Evolutionary conservation across 2,329 filamentous ascomycete genomes (phyloP), one percentile per base, ranked within the genome.

Genomic region (Aspergillus alliaceus): DNA sequence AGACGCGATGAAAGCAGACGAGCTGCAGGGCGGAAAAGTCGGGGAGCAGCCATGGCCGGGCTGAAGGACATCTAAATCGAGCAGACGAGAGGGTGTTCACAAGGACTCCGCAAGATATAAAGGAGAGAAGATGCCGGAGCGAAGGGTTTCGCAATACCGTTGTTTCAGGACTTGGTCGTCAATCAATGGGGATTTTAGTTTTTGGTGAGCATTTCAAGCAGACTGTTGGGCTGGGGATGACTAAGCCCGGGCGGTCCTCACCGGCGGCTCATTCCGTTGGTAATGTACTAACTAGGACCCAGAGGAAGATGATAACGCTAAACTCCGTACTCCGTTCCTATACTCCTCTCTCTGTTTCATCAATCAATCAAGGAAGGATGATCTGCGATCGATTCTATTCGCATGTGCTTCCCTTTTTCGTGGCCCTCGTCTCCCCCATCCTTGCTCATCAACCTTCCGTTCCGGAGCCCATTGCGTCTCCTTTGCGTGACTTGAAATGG

Each of bases 401-500:
- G 14, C 9, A 60, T 59, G 47, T 62, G 59, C 56, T 64, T 54
- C 55, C 63, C 54, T 22, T 39, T 31, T 11, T 57, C 61, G 59
- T 61, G 69, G 42, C 59, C 59, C 25, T 31, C 4, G 20, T 34
- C 40, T 54, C 58, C 59, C 55, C 67, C 62, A 65, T 72, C 37
- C 65, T 74, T 58, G 83, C 83, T 59, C 82, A 87, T 58, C 95
- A 99, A 74, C 93, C 93, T 9, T 86, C 85, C 56, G 91, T 93
- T 53, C 87, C 87, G n/a, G 77, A 84, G 39, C 91, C 95, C 7
- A 83, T 93, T 58, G 83, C 86, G 56, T 91, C 89, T 54, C 93
- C 92, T 46, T 85, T 98, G 76, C 88, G 93, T 68, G 84, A 91
- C 64, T 82, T 99, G 53, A 84, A 86, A 66, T 97, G 93, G 91